phyloP scores from a whole-genome alignment of 331 rosid species.

The Ulmus americana region DNA sequence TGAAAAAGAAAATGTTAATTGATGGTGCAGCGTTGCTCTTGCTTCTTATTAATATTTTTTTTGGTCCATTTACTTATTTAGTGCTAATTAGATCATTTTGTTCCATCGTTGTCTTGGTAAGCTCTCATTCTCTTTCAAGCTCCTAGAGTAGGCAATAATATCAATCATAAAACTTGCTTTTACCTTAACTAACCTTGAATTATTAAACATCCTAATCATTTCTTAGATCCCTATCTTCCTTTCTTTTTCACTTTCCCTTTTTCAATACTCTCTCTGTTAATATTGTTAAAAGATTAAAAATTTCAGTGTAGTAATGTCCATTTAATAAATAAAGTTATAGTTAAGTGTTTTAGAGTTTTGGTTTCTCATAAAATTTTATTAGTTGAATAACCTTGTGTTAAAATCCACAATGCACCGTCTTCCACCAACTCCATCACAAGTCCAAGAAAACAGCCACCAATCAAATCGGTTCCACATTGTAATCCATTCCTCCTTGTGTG shows the following conservation, averaged over 20 bases:
- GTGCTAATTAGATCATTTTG: background rate
- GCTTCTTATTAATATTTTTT: background rate
- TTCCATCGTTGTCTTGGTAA: background rate
- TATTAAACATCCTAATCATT: background rate
- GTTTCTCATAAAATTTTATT: too few species aligned
- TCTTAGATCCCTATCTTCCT: background rate
- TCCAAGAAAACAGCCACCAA: too few species aligned
- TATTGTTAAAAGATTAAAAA: background rate
- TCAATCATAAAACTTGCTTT: constrained; percentile 12
- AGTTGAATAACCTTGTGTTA: too few species aligned
- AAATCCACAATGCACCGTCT: too few species aligned
- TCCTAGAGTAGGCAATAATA: background rate
- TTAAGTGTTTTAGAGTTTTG: background rate
- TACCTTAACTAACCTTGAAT: constrained; percentile 4
- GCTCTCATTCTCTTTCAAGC: background rate
- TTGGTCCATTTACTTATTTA: background rate
- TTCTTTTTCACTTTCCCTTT: background rate
- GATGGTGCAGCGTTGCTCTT: too few species aligned
- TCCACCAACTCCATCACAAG: too few species aligned
- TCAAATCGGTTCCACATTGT: too few species aligned
- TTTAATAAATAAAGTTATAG: background rate
- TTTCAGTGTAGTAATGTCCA: background rate
- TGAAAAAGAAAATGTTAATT: too few species aligned
- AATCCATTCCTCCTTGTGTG: too few species aligned
- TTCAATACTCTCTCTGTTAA: background rate